phyloP scores from a whole-genome alignment of 1,139 yeast genomes.

The Saccharomyces pastorianus region DNA sequence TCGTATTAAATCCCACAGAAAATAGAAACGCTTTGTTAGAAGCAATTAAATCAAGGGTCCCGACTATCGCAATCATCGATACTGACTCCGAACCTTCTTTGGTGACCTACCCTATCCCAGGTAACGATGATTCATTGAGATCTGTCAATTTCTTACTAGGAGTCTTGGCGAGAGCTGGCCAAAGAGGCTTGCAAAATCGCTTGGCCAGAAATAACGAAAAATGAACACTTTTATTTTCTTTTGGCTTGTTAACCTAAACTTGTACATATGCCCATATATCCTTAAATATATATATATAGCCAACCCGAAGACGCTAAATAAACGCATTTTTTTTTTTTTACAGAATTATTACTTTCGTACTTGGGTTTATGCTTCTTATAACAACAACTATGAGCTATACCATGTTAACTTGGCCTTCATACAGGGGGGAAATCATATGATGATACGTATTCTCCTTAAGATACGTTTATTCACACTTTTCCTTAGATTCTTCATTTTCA shows the following conservation, averaged over 20 bases:
- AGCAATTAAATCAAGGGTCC: conserved; percentile 74
- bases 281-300: background rate
- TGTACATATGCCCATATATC: background rate
- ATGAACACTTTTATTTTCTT: background rate
- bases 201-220: conserved; percentile 32
- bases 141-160: conserved; percentile 75
- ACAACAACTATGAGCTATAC: background rate
- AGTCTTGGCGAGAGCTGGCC: conserved; percentile 77
- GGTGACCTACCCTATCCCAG: conserved; percentile 91
- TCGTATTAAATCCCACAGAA: conserved; percentile 81
- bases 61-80: conserved; percentile 90
- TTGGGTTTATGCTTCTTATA: background rate
- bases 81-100: conserved; percentile 87
- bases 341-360: background rate
- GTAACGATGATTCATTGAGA: conserved; percentile 88
- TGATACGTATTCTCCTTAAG: background rate
- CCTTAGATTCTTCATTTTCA: conserved; percentile 8
- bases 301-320: background rate
- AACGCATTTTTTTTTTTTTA: background rate
- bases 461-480: conserved; percentile 3
- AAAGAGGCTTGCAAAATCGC: conserved; percentile 61
- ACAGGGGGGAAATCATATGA: background rate
- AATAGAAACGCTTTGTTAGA: conserved; percentile 75
- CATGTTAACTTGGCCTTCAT: background rate
- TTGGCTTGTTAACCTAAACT: background rate